phyloP scores from a whole-genome alignment of 2,329 filamentous ascomycete species.

The Fusarium sp. region DNA sequence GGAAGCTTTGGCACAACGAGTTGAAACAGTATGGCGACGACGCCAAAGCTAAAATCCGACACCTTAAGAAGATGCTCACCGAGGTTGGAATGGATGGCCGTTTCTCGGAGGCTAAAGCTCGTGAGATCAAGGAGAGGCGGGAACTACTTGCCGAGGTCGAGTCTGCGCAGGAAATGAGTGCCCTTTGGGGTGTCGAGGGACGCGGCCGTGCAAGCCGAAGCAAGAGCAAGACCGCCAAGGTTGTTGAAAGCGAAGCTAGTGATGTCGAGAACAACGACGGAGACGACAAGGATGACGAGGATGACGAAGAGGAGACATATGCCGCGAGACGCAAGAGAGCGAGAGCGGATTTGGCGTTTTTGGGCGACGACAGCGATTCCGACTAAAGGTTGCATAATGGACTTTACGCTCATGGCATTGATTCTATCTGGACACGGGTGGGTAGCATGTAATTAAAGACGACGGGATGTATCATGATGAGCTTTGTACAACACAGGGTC shows the following conservation, averaged over 20 bases:
- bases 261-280: constrained; percentile 44
- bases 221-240: constrained; percentile 50
- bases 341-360: constrained; percentile 71
- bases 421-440: constrained; percentile 1
- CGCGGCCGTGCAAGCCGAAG: constrained; percentile 58
- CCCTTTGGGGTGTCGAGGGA: constrained; percentile 75
- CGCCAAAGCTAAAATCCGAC: constrained; percentile 81
- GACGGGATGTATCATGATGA: constrained; percentile 33
- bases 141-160: constrained; percentile 89
- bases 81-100: constrained; percentile 90
- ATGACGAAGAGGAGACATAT: constrained; percentile 52
- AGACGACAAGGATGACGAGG: constrained; percentile 44
- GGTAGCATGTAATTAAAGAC: constrained; percentile 11
- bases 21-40: constrained; percentile 80
- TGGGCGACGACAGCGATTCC: constrained; percentile 77
- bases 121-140: constrained; percentile 86
- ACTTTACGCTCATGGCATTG: background rate
- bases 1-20: constrained; percentile 91
- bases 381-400: constrained; percentile 56
- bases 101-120: constrained; percentile 86
- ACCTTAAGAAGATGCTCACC: constrained; percentile 81
- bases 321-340: constrained; percentile 62
- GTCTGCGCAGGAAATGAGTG: constrained; percentile 84
- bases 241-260: constrained; percentile 51
- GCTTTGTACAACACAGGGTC: constrained; percentile 30